Base-by-base conservation (phyloP, 2,329 filamentous ascomycete species). In the Phoma sp. region DNA sequence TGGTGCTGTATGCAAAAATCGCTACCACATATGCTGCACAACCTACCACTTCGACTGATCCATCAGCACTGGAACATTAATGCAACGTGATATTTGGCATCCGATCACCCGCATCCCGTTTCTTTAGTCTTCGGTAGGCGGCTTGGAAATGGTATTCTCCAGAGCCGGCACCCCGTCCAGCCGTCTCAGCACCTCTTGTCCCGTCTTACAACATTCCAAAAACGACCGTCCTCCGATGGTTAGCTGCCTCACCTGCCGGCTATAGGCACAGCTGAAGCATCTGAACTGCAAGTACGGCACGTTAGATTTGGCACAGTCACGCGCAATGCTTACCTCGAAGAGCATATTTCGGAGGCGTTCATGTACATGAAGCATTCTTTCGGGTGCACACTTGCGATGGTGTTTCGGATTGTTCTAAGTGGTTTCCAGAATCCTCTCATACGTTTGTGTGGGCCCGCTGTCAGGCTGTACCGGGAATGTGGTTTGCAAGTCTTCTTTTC, bases 151-250 rank as follows among this genome's bases (percentile, higher is more conserved):
- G 26, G 15, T 34, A 15, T 4, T 14, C 21, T 26, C 21, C 28
- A n/a, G 25, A 43, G 39, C 39, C 26, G 51, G 38, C 20, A 34
- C 14, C 43, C 43, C 26, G 15, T 10, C 20, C 5, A 18, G 7
- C 33, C 17, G 51, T 53, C 45, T 49, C 51, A 49, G 39, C 34
- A 53, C 21, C 28, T 37, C 38, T 28, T 20, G 32, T 21, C 29
- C 42, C 18, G 50, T 47, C 50, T 39, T 34, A 34, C 39, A 49
- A 25, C 28, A 52, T 25, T 26, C 26, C 40, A 20, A 17, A 28
- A 26, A 10, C 4, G 4, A 12, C 7, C 9, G 2, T 15, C 20
- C 12, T 7, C 11, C 21, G 39, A 26, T 34, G 23, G 5, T 23
- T 26, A 48, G 39, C 45, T 46, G 40, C 46, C 34, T 40, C 45